These are phyloP conservation scores for Avena atlantica DNA, from an alignment of 176 grass and related monocot genomes.

Conservation along the genomic window DNA sequence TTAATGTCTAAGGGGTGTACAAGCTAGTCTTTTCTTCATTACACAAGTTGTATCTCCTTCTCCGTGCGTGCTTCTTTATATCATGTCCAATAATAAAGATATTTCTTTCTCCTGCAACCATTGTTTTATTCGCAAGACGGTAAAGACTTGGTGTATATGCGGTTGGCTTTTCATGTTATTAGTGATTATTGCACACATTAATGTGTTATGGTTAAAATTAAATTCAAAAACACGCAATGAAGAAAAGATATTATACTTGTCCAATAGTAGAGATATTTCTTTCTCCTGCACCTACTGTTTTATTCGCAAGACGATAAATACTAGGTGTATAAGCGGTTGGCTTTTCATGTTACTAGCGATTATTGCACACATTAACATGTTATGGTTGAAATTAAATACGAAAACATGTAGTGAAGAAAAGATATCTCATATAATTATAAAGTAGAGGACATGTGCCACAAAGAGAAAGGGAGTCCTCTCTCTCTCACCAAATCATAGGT, in stretches of 20 bases:
- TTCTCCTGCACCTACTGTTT: background rate
- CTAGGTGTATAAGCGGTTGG: background rate
- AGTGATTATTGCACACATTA: background rate
- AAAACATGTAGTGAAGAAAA: background rate
- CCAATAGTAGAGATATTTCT: background rate
- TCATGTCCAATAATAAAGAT: background rate
- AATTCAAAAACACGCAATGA: background rate
- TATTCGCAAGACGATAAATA: background rate
- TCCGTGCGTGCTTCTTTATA: too few relatives aligned
- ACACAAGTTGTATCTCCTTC: background rate
- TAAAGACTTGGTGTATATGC: background rate
- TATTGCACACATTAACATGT: background rate
- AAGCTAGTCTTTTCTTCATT: background rate
- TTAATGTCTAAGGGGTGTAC: background rate
- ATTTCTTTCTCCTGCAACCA: background rate
- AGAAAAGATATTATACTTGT: background rate
- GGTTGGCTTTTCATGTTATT: background rate
- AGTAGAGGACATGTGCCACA: background rate
- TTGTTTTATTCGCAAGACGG: background rate
- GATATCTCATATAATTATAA: background rate
- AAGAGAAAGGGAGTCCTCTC: background rate
- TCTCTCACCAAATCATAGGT: background rate
- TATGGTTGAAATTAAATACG: background rate
- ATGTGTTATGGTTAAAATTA: background rate
- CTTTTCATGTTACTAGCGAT: background rate